Conservation (phyloP, 257 asterid genomes). For the Phtheirospermum japonicum region DNA sequence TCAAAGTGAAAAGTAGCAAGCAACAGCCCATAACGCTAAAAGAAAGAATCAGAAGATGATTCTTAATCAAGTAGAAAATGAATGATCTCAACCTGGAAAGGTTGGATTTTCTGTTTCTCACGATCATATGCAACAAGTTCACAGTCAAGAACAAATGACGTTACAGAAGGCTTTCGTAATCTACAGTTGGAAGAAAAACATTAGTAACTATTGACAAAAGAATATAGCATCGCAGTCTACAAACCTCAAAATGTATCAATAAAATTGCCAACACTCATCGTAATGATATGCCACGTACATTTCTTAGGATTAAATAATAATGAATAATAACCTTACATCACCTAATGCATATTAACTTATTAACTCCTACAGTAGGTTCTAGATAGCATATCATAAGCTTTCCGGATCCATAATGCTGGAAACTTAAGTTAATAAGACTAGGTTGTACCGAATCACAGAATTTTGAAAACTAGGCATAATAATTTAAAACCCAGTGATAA, state of each 20-base stretch:
- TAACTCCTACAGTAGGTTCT: conserved; percentile 15
- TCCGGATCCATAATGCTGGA: conserved; percentile 5
- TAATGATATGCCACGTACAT: not conserved
- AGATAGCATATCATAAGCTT: not conserved
- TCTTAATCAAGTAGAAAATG: conserved; percentile 1
- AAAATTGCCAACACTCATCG: conserved; percentile 7
- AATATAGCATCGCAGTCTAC: conserved; percentile 5
- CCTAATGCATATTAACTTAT: not conserved
- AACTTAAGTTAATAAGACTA: conserved; percentile 11
- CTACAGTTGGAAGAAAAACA: conserved; percentile 48
- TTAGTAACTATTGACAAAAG: conserved; percentile 21
- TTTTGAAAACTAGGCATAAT: conserved; percentile 3
- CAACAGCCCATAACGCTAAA: not conserved
- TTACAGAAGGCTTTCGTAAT: conserved; percentile 59
- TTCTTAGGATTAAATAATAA: conserved; percentile 8
- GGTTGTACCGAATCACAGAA: not conserved
- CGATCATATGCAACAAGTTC: conserved; percentile 95
- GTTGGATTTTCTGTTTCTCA: conserved; percentile 82
- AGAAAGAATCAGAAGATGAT: too few relatives aligned
- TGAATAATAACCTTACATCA: conserved; percentile 5
- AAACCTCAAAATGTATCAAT: conserved; percentile 3
- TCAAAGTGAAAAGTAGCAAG: conserved; percentile 5
- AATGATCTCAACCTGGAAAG: conserved; percentile 67
- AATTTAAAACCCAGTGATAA: conserved; percentile 13
- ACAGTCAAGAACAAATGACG: conserved; percentile 93